These are phyloP conservation scores for Saturnispora serradocipensis DNA, from an alignment of 805 yeast species.

Conservation along the genomic window DNA sequence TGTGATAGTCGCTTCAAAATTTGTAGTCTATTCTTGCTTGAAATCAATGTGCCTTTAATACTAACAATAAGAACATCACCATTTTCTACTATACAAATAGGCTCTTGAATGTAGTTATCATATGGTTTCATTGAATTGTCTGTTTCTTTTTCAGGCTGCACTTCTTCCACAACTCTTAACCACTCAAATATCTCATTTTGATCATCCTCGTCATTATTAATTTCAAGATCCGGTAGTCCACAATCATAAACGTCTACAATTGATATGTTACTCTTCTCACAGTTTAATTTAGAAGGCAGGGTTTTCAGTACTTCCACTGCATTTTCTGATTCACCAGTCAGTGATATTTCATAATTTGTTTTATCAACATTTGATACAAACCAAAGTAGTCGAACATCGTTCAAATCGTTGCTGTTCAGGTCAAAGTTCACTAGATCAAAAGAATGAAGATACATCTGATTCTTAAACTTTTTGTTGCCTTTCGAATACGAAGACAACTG, in stretches of 20 bases:
- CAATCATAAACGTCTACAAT: slow-evolving; percentile 10
- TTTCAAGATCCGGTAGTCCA: slow-evolving; percentile 15
- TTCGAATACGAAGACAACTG: slow-evolving; percentile 18
- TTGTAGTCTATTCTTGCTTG: background rate
- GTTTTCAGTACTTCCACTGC: background rate
- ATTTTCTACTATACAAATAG: slow-evolving; percentile 1
- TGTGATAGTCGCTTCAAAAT: background rate
- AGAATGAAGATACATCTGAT: slow-evolving; percentile 18
- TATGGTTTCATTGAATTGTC: slow-evolving; percentile 14
- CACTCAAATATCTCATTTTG: slow-evolving; percentile 22
- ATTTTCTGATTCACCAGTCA: slow-evolving; percentile 2
- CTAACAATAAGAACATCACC: background rate
- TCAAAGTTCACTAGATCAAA: slow-evolving; percentile 16
- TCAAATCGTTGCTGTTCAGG: slow-evolving; percentile 9
- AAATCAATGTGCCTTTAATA: background rate
- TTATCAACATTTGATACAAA: slow-evolving; percentile 19
- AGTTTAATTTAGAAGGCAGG: background rate
- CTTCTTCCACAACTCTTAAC: slow-evolving; percentile 11
- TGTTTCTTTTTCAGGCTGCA: background rate
- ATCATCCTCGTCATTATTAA: slow-evolving; percentile 17
- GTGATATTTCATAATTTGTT: background rate
- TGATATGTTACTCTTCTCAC: background rate
- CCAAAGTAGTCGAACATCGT: slow-evolving; percentile 25
- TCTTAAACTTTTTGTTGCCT: slow-evolving; percentile 17
- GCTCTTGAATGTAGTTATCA: slow-evolving; percentile 22